Conservation (phyloP, 352 stramenopile species). For the Saprolegnia parasitica region DNA sequence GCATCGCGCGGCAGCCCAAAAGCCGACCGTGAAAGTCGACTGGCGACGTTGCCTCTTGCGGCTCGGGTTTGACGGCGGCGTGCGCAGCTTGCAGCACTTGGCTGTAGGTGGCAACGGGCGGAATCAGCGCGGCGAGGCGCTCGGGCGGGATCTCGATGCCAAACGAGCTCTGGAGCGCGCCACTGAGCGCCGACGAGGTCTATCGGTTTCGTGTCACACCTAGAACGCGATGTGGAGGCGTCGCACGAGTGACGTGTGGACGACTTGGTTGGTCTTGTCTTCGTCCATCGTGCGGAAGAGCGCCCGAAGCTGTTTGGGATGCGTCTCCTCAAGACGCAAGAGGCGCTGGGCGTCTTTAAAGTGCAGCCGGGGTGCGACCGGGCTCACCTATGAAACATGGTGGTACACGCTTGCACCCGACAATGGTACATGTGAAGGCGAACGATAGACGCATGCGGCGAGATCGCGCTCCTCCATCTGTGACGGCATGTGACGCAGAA, state of each 20-base stretch:
- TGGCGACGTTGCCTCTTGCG: neutral
- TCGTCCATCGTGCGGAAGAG: neutral
- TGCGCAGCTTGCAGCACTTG: neutral
- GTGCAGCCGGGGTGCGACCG: neutral
- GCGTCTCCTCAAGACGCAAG: neutral
- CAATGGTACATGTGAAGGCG: neutral
- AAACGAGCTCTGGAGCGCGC: neutral
- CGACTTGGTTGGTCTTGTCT: neutral
- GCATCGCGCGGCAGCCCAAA: neutral
- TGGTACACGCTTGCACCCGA: no score
- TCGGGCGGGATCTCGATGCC: slow-evolving; percentile 11
- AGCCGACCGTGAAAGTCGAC: slow-evolving; percentile 14
- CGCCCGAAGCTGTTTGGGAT: neutral
- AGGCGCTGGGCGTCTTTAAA: slow-evolving; percentile 22
- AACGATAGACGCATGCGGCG: neutral
- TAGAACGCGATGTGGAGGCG: neutral
- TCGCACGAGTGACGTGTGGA: slow-evolving; percentile 5
- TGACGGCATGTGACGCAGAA: neutral
- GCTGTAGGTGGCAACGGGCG: slow-evolving; percentile 1
- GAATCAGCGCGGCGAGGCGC: neutral
- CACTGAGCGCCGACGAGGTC: neutral
- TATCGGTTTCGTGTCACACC: neutral
- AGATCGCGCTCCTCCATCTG: slow-evolving; percentile 7
- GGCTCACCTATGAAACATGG: no score
- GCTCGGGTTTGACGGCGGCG: neutral